Evolutionary conservation across 805 yeast genomes (phyloP).

Genomic region (Candida arabinofermentans): DNA sequence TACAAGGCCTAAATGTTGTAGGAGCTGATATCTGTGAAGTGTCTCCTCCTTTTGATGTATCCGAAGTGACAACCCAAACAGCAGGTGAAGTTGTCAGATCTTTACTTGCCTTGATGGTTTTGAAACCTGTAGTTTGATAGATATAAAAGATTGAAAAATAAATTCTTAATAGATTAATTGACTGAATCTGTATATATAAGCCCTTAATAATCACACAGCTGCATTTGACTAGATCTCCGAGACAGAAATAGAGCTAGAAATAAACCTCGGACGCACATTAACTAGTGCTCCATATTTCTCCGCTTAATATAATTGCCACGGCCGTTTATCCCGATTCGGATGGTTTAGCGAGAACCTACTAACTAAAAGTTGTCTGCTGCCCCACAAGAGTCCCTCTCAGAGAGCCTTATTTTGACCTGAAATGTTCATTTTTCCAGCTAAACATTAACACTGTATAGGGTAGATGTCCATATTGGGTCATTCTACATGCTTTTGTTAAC

Average conservation of each 20-base stretch:
- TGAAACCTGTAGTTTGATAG: slow-evolving; percentile 9
- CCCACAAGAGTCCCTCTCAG: no score
- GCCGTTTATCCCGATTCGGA: not conserved
- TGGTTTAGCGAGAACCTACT: not conserved
- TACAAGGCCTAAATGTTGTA: slow-evolving; percentile 53
- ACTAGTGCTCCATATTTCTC: not conserved
- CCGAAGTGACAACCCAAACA: slow-evolving; percentile 15
- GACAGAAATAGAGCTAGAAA: no score
- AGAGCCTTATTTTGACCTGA: not conserved
- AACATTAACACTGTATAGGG: no score
- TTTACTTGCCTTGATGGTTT: slow-evolving; percentile 14
- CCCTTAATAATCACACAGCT: no score
- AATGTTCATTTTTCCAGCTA: not conserved
- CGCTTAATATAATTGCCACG: not conserved
- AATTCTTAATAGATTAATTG: no score
- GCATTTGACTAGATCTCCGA: no score
- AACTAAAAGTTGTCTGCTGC: not conserved
- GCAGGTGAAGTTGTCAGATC: slow-evolving; percentile 18
- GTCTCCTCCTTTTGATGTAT: slow-evolving; percentile 53
- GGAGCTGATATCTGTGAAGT: slow-evolving; percentile 78
- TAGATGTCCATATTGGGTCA: not conserved
- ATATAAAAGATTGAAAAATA: not conserved
- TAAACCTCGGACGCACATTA: not conserved
- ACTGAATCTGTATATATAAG: no score
- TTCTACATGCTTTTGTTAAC: not conserved